A percentile compares a stretch with the other conserved stretches of the same genome.
Conservation (phyloP, 768 basidiomycete species). For the Boletus bicolor region DNA sequence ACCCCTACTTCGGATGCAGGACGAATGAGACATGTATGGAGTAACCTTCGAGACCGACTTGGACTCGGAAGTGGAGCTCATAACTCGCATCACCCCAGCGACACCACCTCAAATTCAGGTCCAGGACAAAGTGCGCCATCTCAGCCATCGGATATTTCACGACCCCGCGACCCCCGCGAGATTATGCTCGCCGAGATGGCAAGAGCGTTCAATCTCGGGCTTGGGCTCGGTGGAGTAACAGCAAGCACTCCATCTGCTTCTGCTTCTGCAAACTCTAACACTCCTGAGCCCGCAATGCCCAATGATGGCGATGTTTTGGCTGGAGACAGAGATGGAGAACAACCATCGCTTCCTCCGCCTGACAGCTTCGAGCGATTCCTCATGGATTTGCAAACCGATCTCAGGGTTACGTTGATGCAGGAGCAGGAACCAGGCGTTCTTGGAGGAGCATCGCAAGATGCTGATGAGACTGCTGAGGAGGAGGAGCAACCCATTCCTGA, state of each 20-base stretch:
- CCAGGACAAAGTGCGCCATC: constrained; percentile 7
- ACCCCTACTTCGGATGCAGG: constrained; percentile 38
- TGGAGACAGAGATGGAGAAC: constrained; percentile 15
- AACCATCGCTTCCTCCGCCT: constrained; percentile 41
- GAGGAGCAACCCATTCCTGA: constrained; percentile 25
- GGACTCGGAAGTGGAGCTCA: constrained; percentile 41
- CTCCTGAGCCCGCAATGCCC: constrained; percentile 6
- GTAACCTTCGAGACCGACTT: constrained; percentile 63
- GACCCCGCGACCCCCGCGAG: constrained; percentile 52
- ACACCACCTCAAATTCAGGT: constrained; percentile 1
- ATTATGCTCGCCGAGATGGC: constrained; percentile 80
- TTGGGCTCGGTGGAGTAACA: constrained; percentile 42
- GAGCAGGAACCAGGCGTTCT: constrained; percentile 15
- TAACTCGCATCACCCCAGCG: constrained; percentile 12
- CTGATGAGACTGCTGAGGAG: constrained; percentile 12
- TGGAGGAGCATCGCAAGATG: constrained; percentile 4
- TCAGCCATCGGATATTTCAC: constrained; percentile 10
- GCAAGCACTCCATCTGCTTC: constrained; percentile 1
- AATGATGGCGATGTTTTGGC: constrained; percentile 2
- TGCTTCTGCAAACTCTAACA: constrained; percentile 5
- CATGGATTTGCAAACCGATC: constrained; percentile 71
- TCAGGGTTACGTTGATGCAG: constrained; percentile 59
- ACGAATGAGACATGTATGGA: constrained; percentile 65
- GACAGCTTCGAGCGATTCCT: constrained; percentile 82
- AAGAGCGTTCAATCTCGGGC: constrained; percentile 70